phyloP scores from a whole-genome alignment of 768 basidiomycete species.

The Atractiella rhizophila region DNA sequence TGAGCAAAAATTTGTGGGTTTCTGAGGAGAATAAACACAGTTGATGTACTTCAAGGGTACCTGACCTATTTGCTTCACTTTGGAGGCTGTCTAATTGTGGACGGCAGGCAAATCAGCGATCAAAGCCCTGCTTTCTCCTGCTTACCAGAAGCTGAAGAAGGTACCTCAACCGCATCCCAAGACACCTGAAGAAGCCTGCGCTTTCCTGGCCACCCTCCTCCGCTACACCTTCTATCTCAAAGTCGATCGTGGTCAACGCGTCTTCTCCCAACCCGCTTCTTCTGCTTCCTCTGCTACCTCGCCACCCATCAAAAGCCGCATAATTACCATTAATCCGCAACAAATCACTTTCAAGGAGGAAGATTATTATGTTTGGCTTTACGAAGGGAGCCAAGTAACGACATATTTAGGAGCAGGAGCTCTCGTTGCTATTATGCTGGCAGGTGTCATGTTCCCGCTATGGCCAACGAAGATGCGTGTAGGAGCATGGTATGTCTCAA shows the following conservation, averaged over 20 bases:
- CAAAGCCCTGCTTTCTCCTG: conserved; percentile 72
- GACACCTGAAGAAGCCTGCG: conserved; percentile 46
- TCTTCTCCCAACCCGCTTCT: too few species aligned
- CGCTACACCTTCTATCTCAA: conserved; percentile 78
- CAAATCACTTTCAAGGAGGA: conserved; percentile 54
- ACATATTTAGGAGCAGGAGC: conserved; percentile 68
- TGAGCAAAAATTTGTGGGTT: too few species aligned
- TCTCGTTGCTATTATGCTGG: conserved; percentile 83
- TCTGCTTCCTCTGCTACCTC: neutral
- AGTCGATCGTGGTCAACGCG: conserved; percentile 43
- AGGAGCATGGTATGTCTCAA: conserved; percentile 85
- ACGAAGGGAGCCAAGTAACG: conserved; percentile 77
- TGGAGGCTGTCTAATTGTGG: neutral
- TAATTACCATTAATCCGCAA: conserved; percentile 43
- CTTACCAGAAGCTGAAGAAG: conserved; percentile 67
- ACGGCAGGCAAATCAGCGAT: conserved; percentile 63
- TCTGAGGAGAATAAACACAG: too few species aligned
- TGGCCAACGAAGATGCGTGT: conserved; percentile 84
- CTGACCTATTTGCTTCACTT: conserved; percentile 9
- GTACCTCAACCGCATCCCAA: conserved; percentile 30
- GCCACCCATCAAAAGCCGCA: conserved; percentile 31
- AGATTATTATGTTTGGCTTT: conserved; percentile 89
- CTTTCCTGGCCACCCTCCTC: conserved; percentile 41
- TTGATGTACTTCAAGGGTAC: conserved; percentile 96
- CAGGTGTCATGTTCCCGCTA: conserved; percentile 94